phyloP scores from a whole-genome alignment of 139 green algal genomes.

The Micractinium conductrix region DNA sequence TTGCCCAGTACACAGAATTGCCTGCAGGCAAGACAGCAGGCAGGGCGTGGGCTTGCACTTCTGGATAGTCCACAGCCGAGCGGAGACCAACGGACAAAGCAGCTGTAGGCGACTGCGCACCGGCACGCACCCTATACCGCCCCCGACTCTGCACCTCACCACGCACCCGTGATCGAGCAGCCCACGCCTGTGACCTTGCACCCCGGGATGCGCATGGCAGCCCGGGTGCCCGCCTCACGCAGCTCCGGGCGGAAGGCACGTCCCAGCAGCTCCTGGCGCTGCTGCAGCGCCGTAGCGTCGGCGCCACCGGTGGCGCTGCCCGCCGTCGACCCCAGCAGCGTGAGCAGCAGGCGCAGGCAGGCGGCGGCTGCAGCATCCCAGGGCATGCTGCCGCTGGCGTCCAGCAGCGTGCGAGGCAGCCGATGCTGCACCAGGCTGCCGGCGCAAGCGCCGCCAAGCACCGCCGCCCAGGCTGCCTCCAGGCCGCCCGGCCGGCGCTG shows the following conservation, averaged over 20 bases:
- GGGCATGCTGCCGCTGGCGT: constrained; percentile 6
- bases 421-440: constrained; percentile 31
- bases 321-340: not conserved
- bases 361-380: constrained; percentile 31
- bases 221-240: not conserved
- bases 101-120: no score
- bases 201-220: not conserved
- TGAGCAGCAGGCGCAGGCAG: constrained; percentile 11
- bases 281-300: not conserved
- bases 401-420: constrained; percentile 38
- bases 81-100: no score
- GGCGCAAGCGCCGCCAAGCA: constrained; percentile 19
- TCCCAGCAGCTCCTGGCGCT: not conserved
- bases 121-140: no score
- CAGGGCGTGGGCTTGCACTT: no score
- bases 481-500: constrained; percentile 2
- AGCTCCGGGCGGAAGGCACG: not conserved
- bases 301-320: not conserved
- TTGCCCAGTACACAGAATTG: no score
- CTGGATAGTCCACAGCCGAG: no score
- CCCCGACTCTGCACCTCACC: no score
- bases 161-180: no score
- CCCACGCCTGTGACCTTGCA: not conserved
- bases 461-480: constrained; percentile 41
- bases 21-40: not conserved